Evolutionary conservation across 257 asterid species (phyloP), one percentile per base, ranked within the genome.

Genomic region (Solanum bulbocastanum): DNA sequence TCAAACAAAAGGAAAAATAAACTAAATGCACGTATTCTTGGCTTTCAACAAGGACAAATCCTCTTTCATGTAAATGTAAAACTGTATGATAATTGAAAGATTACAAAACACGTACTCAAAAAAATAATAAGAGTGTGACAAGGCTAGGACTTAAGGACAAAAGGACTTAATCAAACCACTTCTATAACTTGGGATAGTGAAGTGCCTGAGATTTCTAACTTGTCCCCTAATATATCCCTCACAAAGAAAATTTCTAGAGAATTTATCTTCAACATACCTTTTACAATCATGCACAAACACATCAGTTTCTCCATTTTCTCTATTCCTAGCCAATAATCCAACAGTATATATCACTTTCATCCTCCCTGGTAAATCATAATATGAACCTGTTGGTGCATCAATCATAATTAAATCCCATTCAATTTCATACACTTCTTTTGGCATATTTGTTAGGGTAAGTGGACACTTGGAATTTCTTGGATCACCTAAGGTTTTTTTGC

Each of bases 321-420:
- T 87, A 36, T 88, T 89, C 88, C 60, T 90, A 0, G 91, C 90
- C 91, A 90, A 58, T 44, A 91, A 6, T 49, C 92, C 93, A 13
- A 83, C 92, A 8, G 93, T 89, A 72, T 91, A 91, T 22, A 91
- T 90, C 8, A 68, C 90, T 18, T 83, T 90, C 93, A 90, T 90
- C 58, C 91, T 90, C 10, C 93, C 93, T 0, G 91, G 92, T 23
- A 25, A 23, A 1, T 72, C 22, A 25, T 71, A 30, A 4, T 0
- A 27, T 25, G 42, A 66, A 22, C 90, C 92, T 6, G 82, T 87
- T 3, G 92, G 92, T 5, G 92, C 93, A 25, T 92, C 93, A 84
- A 92, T 91, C 93, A 92, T 90, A 1, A 92, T 87, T 87, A 90
- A 33, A 25, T 92, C 93, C 91, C 92, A 92, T 33, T 88, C 90